These are phyloP conservation scores for Aspergillus viridinutans DNA, from an alignment of 2,329 filamentous ascomycete genomes.

Conservation along the genomic window DNA sequence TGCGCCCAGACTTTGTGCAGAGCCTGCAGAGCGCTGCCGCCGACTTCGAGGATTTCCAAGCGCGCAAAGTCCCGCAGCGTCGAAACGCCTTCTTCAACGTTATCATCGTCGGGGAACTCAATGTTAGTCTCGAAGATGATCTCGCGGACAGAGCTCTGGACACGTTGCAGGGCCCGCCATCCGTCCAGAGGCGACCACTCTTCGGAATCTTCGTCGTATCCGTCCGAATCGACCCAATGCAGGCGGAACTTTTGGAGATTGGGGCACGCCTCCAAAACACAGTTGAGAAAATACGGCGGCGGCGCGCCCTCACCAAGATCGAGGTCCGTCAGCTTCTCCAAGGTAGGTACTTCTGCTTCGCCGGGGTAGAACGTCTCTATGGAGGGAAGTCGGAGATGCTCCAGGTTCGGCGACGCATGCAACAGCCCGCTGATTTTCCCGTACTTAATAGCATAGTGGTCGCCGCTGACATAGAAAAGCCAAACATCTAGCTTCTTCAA, in stretches of 20 bases:
- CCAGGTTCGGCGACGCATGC: not conserved
- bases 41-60: not conserved
- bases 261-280: not conserved
- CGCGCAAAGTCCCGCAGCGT: not conserved
- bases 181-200: slow-evolving; percentile 1
- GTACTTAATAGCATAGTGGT: slow-evolving; percentile 2
- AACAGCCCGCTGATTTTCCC: not conserved
- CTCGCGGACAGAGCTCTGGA: not conserved
- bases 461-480: slow-evolving; percentile 2
- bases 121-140: slow-evolving; percentile 1
- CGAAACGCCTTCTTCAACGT: not conserved
- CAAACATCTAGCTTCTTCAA: not conserved
- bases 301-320: slow-evolving; percentile 26
- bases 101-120: not conserved
- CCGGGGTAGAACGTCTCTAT: not conserved
- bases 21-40: not conserved
- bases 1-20: not conserved
- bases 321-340: slow-evolving; percentile 13
- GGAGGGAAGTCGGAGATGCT: not conserved
- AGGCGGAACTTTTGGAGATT: not conserved
- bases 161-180: not conserved
- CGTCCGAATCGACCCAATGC: not conserved
- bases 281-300: not conserved
- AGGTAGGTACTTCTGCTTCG: not conserved
- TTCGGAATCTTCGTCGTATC: slow-evolving; percentile 3